phyloP scores from a whole-genome alignment of 352 stramenopile species.

The Phytophthora fragariaefolia region DNA sequence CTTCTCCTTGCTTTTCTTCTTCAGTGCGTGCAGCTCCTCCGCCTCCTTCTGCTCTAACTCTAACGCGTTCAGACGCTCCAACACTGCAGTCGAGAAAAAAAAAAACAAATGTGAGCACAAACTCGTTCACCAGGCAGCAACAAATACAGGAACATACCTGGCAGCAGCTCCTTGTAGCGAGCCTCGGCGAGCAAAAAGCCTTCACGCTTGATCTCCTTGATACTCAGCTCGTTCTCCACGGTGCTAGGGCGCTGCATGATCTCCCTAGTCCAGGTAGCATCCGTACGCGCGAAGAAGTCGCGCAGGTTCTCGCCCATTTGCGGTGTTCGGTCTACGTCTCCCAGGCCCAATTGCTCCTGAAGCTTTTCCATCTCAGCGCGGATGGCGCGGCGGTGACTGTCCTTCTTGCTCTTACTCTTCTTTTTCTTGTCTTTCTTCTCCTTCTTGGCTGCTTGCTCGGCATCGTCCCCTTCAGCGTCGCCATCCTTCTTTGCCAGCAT shows the following conservation, averaged over 20 bases:
- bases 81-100: conserved; percentile 46
- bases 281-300: conserved; percentile 89
- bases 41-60: conserved; percentile 82
- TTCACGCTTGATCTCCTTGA: conserved; percentile 90
- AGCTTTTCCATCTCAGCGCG: conserved; percentile 87
- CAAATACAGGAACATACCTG: conserved; percentile 42
- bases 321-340: conserved; percentile 72
- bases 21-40: conserved; percentile 76
- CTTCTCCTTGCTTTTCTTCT: conserved; percentile 86
- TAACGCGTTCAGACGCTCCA: conserved; percentile 82
- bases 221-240: conserved; percentile 69
- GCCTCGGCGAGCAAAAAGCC: conserved; percentile 76
- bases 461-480: conserved; percentile 31
- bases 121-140: conserved; percentile 3
- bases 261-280: conserved; percentile 68
- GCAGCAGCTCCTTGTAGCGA: conserved; percentile 83
- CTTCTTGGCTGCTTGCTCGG: conserved; percentile 32
- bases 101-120: conserved; percentile 15
- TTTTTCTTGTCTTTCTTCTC: conserved; percentile 71
- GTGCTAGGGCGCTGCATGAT: conserved; percentile 69
- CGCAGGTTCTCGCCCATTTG: conserved; percentile 86
- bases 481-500: conserved; percentile 61
- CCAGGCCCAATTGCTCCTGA: conserved; percentile 76
- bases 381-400: conserved; percentile 69
- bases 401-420: conserved; percentile 67